Percentiles rank a stretch among this genome's conserved stretches.
Conservation (phyloP, 257 asterid species). For the Ophiorrhiza pumila region DNA sequence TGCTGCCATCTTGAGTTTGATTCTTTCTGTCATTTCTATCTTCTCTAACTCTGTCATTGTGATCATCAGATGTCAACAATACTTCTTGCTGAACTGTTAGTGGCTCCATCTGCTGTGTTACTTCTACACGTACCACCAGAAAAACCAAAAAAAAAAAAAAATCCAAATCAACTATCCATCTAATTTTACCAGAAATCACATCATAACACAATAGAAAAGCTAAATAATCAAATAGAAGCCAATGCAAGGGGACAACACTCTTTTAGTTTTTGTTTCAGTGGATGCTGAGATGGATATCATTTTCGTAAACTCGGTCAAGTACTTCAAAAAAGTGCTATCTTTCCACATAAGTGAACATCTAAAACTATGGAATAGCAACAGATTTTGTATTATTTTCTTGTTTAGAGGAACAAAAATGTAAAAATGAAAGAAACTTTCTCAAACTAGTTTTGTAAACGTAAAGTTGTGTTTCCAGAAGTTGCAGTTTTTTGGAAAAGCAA, state of each 20-base stretch:
- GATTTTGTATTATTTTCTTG: background rate
- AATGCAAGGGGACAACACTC: background rate
- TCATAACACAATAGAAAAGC: background rate
- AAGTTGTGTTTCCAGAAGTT: background rate
- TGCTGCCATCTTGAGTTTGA: conserved; percentile 36
- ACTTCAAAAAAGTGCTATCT: background rate
- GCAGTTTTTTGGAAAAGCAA: background rate
- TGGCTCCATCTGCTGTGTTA: conserved; percentile 57
- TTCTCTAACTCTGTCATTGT: conserved; percentile 34
- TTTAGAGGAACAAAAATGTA: background rate
- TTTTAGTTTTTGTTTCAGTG: background rate
- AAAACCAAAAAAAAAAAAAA: background rate
- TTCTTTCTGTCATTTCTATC: conserved; percentile 35
- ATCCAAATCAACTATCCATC: background rate
- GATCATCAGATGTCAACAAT: conserved; percentile 44
- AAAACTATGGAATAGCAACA: background rate
- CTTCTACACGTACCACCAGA: conserved; percentile 38
- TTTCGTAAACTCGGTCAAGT: background rate
- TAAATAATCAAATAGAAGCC: background rate
- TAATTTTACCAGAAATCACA: background rate
- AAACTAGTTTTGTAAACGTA: no score
- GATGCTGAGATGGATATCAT: background rate
- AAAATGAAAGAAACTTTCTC: background rate
- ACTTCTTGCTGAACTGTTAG: conserved; percentile 53
- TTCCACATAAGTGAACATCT: background rate